phyloP scores from a whole-genome alignment of 352 stramenopile species.

The Globisporangium yorkense region DNA sequence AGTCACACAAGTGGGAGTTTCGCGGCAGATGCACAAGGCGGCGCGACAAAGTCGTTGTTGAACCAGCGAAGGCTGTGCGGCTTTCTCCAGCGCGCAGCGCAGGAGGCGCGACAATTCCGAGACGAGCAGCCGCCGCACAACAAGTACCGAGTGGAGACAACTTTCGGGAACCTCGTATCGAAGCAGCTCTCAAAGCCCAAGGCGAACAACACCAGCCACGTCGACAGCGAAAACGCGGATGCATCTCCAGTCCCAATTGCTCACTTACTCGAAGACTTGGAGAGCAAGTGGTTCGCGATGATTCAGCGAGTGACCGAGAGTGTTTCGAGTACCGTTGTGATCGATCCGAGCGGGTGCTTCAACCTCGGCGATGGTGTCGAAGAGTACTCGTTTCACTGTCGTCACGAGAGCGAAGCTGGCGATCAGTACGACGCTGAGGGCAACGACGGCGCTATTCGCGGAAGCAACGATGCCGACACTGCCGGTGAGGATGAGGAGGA shows the following conservation, averaged over 20 bases:
- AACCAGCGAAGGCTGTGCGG: constrained; percentile 47
- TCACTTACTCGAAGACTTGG: constrained; percentile 17
- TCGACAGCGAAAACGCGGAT: not conserved
- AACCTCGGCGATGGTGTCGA: constrained; percentile 21
- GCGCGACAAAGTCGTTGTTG: constrained; percentile 37
- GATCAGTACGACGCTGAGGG: constrained; percentile 5
- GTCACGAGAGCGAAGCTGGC: not conserved
- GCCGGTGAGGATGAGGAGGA: constrained; percentile 15
- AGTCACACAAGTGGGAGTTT: constrained; percentile 2
- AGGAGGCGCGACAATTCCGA: constrained; percentile 29
- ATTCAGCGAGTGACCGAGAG: constrained; percentile 22
- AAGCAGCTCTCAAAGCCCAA: constrained; percentile 12
- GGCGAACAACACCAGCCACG: not conserved
- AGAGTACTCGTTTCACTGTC: constrained; percentile 38
- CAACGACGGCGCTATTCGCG: constrained; percentile 4
- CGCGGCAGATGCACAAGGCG: not conserved
- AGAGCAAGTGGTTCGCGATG: constrained; percentile 36
- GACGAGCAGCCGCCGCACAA: constrained; percentile 29
- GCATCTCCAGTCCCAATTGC: constrained; percentile 1
- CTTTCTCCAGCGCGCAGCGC: constrained; percentile 44
- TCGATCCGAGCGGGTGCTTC: constrained; percentile 26
- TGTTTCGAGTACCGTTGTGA: constrained; percentile 14
- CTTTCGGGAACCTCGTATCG: constrained; percentile 63
- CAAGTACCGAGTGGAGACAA: constrained; percentile 52
- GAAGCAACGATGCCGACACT: too few relatives aligned